These are phyloP conservation scores for Taxillus chinensis DNA, from an alignment of 164 flowering plant genomes.

Conservation along the genomic window DNA sequence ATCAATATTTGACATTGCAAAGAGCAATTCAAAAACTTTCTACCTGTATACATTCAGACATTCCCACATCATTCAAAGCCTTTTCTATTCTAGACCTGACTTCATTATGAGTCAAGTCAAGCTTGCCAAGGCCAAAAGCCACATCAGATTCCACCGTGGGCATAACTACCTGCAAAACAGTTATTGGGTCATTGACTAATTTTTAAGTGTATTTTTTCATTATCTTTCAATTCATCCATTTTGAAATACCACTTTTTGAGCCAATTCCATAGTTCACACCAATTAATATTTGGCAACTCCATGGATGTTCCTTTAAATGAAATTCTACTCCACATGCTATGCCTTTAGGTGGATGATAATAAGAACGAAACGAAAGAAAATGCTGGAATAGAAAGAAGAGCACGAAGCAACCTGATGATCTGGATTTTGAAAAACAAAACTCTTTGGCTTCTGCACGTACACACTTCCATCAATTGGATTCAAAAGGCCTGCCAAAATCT, in stretches of 20 bases:
- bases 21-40: constrained; percentile 2
- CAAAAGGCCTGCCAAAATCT: constrained; percentile 87
- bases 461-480: constrained; percentile 51
- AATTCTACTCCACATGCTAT: neutral
- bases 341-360: too few species aligned
- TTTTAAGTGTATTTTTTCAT: too few species aligned
- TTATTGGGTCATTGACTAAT: neutral
- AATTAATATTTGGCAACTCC: too few species aligned
- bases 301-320: neutral
- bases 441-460: constrained; percentile 58
- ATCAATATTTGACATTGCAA: neutral
- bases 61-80: constrained; percentile 75
- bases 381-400: too few species aligned
- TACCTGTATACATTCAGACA: constrained; percentile 63
- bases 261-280: too few species aligned
- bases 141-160: constrained; percentile 96
- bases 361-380: too few species aligned
- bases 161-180: constrained; percentile 72
- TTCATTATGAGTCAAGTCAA: constrained; percentile 45
- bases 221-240: too few species aligned
- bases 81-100: constrained; percentile 50
- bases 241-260: too few species aligned
- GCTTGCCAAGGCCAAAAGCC: constrained; percentile 90
- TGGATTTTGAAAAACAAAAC: constrained; percentile 94
- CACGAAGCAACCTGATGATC: constrained; percentile 72